A percentile compares a stretch with the other conserved stretches of the same genome.
These are phyloP conservation scores for Cladophialophora exuberans DNA, from an alignment of 2,329 filamentous ascomycete genomes.

Conservation along the genomic window DNA sequence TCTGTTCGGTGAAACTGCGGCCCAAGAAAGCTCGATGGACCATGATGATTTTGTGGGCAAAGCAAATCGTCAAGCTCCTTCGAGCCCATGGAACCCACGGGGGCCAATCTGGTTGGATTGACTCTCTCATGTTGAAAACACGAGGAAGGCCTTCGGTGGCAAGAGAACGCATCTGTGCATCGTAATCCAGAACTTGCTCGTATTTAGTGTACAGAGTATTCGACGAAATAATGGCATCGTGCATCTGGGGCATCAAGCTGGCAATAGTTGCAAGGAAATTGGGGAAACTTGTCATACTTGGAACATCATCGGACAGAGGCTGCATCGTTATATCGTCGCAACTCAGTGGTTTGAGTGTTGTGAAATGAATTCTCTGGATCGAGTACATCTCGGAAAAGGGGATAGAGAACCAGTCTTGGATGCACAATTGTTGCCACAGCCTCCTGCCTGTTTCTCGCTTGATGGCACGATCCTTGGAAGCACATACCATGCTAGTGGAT, in stretches of 20 bases:
- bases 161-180: slow-evolving; percentile 42
- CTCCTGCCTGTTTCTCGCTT: slow-evolving; percentile 43
- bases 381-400: slow-evolving; percentile 46
- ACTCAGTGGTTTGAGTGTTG: slow-evolving; percentile 38
- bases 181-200: slow-evolving; percentile 46
- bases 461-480: slow-evolving; percentile 28
- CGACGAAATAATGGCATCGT: slow-evolving; percentile 42
- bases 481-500: slow-evolving; percentile 5
- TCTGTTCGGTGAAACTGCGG: slow-evolving; percentile 45
- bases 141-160: slow-evolving; percentile 40
- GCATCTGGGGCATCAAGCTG: slow-evolving; percentile 42
- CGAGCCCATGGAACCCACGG: slow-evolving; percentile 46
- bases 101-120: slow-evolving; percentile 44
- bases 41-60: slow-evolving; percentile 51
- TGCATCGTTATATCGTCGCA: slow-evolving; percentile 42
- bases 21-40: slow-evolving; percentile 46
- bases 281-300: slow-evolving; percentile 41
- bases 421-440: slow-evolving; percentile 44
- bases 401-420: slow-evolving; percentile 49
- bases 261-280: slow-evolving; percentile 44
- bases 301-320: slow-evolving; percentile 30
- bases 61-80: slow-evolving; percentile 43
- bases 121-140: slow-evolving; percentile 40
- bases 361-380: slow-evolving; percentile 43
- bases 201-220: slow-evolving; percentile 45